These are phyloP conservation scores for Colletotrichum filicis DNA, from an alignment of 2,329 filamentous ascomycete species.

Conservation along the genomic window DNA sequence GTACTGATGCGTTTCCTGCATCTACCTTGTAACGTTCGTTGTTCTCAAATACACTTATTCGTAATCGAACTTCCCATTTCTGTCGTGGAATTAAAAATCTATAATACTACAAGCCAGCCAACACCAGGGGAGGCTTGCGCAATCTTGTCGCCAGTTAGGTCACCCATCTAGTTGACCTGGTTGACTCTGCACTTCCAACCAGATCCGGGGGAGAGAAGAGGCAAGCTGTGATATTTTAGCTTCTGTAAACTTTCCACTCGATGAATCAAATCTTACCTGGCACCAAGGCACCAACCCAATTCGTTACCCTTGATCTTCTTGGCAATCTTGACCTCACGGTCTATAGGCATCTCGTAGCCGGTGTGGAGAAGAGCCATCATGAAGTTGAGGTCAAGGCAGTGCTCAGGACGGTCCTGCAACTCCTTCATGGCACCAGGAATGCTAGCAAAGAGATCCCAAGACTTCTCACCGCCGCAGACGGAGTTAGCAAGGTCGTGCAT, in stretches of 20 bases:
- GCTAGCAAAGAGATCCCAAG: slow-evolving; percentile 84
- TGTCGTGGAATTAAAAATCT: slow-evolving; percentile 38
- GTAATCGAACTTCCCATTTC: slow-evolving; percentile 34
- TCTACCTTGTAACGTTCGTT: slow-evolving; percentile 21
- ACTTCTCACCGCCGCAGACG: slow-evolving; percentile 82
- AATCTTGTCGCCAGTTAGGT: neutral
- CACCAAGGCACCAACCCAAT: slow-evolving; percentile 96
- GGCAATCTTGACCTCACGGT: slow-evolving; percentile 95
- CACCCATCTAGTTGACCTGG: slow-evolving; percentile 68
- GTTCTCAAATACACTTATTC: slow-evolving; percentile 17
- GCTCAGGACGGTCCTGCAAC: slow-evolving; percentile 84
- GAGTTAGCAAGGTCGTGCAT: slow-evolving; percentile 85
- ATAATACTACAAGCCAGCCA: slow-evolving; percentile 34
- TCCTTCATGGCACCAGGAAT: slow-evolving; percentile 84
- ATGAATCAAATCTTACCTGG: slow-evolving; percentile 73
- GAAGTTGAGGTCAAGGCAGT: slow-evolving; percentile 95
- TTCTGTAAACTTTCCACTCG: slow-evolving; percentile 11
- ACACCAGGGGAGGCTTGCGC: slow-evolving; percentile 16
- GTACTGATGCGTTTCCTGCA: slow-evolving; percentile 27
- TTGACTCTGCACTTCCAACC: slow-evolving; percentile 92
- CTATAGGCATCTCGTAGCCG: slow-evolving; percentile 97
- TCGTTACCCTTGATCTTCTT: slow-evolving; percentile 99
- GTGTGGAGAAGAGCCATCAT: slow-evolving; percentile 94
- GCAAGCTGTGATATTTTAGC: slow-evolving; percentile 72
- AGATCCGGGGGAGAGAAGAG: slow-evolving; percentile 81